Percentiles rank a stretch among this genome's conserved stretches.
Evolutionary conservation across 768 basidiomycete species (phyloP).

Genomic region (Mycena sanguinolenta): DNA sequence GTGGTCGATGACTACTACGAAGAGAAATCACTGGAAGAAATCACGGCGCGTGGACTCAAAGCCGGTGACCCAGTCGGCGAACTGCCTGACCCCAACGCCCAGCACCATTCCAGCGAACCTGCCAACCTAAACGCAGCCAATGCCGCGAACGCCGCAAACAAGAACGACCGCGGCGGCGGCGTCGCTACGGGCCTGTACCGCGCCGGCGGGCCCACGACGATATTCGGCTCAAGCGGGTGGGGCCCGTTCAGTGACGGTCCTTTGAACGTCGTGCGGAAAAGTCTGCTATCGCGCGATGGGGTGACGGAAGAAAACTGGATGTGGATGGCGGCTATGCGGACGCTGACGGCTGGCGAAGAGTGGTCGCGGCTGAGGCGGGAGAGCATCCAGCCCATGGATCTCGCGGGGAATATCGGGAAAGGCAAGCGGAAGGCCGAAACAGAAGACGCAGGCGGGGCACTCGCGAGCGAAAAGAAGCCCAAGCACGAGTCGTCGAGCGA

Average conservation of each 20-base stretch:
- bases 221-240: slow-evolving; percentile 87
- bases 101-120: slow-evolving; percentile 61
- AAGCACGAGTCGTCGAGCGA: slow-evolving; percentile 39
- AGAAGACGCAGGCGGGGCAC: slow-evolving; percentile 36
- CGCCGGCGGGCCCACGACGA: slow-evolving; percentile 92
- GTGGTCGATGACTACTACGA: slow-evolving; percentile 98
- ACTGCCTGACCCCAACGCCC: slow-evolving; percentile 78
- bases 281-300: slow-evolving; percentile 81
- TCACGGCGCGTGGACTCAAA: slow-evolving; percentile 84
- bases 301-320: slow-evolving; percentile 95
- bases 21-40: slow-evolving; percentile 81
- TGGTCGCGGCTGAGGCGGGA: slow-evolving; percentile 73
- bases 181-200: slow-evolving; percentile 82
- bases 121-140: slow-evolving; percentile 54
- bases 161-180: slow-evolving; percentile 63
- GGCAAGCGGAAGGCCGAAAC: slow-evolving; percentile 50
- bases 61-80: slow-evolving; percentile 88
- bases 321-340: slow-evolving; percentile 78
- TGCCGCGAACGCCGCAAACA: slow-evolving; percentile 47
- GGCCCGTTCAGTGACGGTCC: slow-evolving; percentile 93
- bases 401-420: slow-evolving; percentile 51
- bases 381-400: slow-evolving; percentile 62
- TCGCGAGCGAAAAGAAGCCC: slow-evolving; percentile 43
- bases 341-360: slow-evolving; percentile 72
- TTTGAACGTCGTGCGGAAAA: slow-evolving; percentile 86